Conservation (phyloP, 306 rosid species). For the Lathyrus sativus region DNA sequence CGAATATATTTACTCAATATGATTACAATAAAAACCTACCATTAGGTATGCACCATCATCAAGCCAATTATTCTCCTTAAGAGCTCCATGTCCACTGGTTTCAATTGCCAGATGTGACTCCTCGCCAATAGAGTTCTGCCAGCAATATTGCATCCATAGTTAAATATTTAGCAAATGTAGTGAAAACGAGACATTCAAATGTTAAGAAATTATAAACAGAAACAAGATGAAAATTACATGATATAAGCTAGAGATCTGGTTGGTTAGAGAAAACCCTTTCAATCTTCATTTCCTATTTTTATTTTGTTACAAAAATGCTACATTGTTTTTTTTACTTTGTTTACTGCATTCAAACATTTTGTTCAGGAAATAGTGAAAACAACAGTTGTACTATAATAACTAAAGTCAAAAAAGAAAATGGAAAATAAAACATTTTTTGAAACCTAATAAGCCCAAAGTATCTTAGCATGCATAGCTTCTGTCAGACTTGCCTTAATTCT, state of each 20-base stretch:
- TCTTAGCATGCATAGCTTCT: slow-evolving; percentile 8
- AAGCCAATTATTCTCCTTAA: slow-evolving; percentile 97
- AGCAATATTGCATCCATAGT: slow-evolving; percentile 35
- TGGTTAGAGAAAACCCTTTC: neutral
- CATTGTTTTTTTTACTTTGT: neutral
- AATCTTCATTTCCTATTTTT: neutral
- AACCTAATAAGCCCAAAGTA: slow-evolving; percentile 14
- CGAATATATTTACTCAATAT: neutral
- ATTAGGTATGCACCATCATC: slow-evolving; percentile 97
- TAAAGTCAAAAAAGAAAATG: neutral
- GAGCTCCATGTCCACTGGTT: slow-evolving; percentile 99
- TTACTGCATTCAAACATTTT: slow-evolving; percentile 8
- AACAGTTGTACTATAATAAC: neutral
- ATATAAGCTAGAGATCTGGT: slow-evolving; percentile 5
- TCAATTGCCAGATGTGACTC: slow-evolving; percentile 97
- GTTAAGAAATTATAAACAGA: neutral
- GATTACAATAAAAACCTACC: slow-evolving; percentile 53
- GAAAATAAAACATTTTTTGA: neutral
- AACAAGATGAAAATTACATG: slow-evolving; percentile 5
- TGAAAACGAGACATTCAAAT: slow-evolving; percentile 18
- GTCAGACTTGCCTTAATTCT: neutral
- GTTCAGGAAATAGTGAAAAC: neutral
- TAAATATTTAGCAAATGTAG: slow-evolving; percentile 33
- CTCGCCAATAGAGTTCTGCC: slow-evolving; percentile 81
- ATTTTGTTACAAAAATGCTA: neutral